phyloP scores from a whole-genome alignment of 768 basidiomycete genomes.

The Chlorophyllum brunneum region DNA sequence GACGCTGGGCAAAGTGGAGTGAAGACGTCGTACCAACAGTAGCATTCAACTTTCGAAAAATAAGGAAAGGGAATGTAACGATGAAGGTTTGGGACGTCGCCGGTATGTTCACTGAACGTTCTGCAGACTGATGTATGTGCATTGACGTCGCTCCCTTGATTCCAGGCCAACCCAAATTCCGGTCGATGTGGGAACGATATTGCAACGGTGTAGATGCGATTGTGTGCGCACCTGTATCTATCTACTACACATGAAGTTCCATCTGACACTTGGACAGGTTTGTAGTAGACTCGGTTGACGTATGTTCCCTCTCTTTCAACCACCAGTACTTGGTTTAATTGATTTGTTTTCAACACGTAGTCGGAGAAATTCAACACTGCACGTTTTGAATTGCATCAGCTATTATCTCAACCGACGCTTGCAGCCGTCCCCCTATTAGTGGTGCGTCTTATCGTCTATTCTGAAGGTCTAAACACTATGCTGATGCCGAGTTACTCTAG shows the following conservation, averaged over 20 bases:
- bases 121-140: no score
- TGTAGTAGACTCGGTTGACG: conserved; percentile 90
- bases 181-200: conserved; percentile 95
- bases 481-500: conserved; percentile 29
- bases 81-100: conserved; percentile 97
- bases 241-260: not conserved
- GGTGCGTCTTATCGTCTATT: conserved; percentile 39
- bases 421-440: conserved; percentile 77
- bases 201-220: conserved; percentile 92
- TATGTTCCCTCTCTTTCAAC: conserved; percentile 32
- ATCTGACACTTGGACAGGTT: conserved; percentile 49
- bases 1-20: conserved; percentile 61
- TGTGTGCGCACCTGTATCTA: conserved; percentile 50
- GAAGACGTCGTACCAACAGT: conserved; percentile 97
- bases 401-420: conserved; percentile 64
- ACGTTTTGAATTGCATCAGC: conserved; percentile 78
- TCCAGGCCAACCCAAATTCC: conserved; percentile 88
- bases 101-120: conserved; percentile 41
- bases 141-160: no score
- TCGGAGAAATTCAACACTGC: conserved; percentile 79
- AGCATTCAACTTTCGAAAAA: conserved; percentile 87
- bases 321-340: not conserved
- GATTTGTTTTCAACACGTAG: conserved; percentile 31
- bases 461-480: not conserved
- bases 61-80: conserved; percentile 85